Evolutionary conservation across 2,329 filamentous ascomycete genomes (phyloP).

Genomic region (Aaosphaeria arxii): DNA sequence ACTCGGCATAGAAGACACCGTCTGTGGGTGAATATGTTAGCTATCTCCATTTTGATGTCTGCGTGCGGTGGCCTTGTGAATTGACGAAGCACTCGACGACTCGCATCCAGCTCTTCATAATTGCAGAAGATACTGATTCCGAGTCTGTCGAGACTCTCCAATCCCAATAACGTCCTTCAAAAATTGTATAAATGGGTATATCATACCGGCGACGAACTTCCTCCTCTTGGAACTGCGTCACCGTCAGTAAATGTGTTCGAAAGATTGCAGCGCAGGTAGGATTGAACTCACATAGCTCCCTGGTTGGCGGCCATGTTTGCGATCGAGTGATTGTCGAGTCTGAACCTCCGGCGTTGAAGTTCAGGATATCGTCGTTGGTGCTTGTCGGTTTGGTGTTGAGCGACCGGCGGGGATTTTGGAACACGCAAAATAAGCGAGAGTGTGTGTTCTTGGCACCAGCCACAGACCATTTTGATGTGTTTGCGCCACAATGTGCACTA

Average conservation of each 20-base stretch:
- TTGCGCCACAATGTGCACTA: background rate
- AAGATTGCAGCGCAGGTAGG: background rate
- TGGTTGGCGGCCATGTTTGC: conserved; percentile 42
- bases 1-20: conserved; percentile 99
- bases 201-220: conserved; percentile 58
- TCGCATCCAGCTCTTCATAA: background rate
- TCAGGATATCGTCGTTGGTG: conserved; percentile 34
- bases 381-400: conserved; percentile 18
- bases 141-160: background rate
- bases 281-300: conserved; percentile 38
- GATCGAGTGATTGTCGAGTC: conserved; percentile 29
- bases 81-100: background rate
- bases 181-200: conserved; percentile 14
- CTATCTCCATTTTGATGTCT: conserved; percentile 13
- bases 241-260: conserved; percentile 18
- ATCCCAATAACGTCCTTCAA: conserved; percentile 8
- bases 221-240: conserved; percentile 75
- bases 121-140: too few species aligned
- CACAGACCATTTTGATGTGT: too few species aligned
- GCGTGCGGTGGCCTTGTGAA: conserved; percentile 1
- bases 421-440: too few species aligned
- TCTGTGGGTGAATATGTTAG: conserved; percentile 48
- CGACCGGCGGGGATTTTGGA: conserved; percentile 8
- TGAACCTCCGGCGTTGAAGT: conserved; percentile 32
- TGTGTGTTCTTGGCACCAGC: too few species aligned